Evolutionary conservation across 192 early-diverging fungal species (phyloP).

Genomic region (Coemansia sp.): DNA sequence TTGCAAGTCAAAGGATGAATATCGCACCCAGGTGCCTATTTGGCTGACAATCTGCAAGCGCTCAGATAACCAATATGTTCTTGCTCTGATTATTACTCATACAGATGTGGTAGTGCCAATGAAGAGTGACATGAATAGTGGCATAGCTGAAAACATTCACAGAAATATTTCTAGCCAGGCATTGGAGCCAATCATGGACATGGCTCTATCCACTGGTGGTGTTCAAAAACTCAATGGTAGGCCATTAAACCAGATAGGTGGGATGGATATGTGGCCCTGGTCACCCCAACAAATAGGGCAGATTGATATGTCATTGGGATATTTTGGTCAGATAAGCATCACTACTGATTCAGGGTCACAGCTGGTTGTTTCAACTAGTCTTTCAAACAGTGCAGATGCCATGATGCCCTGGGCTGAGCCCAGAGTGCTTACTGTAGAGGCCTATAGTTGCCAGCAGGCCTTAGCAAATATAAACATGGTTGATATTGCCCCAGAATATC

Average conservation of each 20-base stretch:
- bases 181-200: slow-evolving; percentile 1
- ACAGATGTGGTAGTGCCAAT: slow-evolving; percentile 4
- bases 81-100: slow-evolving; percentile 26
- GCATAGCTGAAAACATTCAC: too few species aligned
- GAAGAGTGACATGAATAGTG: neutral
- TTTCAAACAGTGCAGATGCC: slow-evolving; percentile 2
- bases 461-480: slow-evolving; percentile 10
- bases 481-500: slow-evolving; percentile 8
- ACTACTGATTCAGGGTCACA: neutral
- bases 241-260: slow-evolving; percentile 9
- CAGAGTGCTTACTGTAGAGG: slow-evolving; percentile 11
- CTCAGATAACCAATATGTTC: slow-evolving; percentile 16
- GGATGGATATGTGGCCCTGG: slow-evolving; percentile 40
- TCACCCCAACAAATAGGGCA: neutral
- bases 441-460: slow-evolving; percentile 12
- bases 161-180: too few species aligned
- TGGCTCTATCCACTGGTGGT: slow-evolving; percentile 11
- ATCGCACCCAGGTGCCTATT: slow-evolving; percentile 20
- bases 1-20: slow-evolving; percentile 22
- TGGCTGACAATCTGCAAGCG: slow-evolving; percentile 24
- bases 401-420: slow-evolving; percentile 31
- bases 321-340: slow-evolving; percentile 5
- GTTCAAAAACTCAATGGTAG: neutral
- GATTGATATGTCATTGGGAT: slow-evolving; percentile 1
- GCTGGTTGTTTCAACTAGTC: slow-evolving; percentile 12